A percentile compares a stretch with the other conserved stretches of the same genome.
Evolutionary conservation across 208 protist species (phyloP).

Genomic region (Leishmania arabica): DNA sequence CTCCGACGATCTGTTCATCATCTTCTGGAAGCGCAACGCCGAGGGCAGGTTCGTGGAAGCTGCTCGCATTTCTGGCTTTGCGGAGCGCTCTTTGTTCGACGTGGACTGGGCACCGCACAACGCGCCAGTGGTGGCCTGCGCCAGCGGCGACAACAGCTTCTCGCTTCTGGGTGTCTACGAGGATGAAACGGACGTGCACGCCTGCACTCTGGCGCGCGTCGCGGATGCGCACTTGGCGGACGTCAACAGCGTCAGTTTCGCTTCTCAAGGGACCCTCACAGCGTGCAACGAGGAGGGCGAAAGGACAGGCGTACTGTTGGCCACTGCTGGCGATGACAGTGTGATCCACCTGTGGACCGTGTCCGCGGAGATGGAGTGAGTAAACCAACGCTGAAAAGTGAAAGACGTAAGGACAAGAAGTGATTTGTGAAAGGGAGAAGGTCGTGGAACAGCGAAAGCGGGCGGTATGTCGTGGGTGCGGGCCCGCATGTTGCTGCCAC

Average conservation of each 20-base stretch:
- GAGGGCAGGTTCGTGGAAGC: conserved; percentile 44
- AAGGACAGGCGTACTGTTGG: conserved; percentile 44
- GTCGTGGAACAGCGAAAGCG: not conserved
- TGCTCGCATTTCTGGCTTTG: conserved; percentile 43
- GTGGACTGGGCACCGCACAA: conserved; percentile 69
- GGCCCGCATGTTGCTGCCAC: not conserved
- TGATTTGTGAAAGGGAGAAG: not conserved
- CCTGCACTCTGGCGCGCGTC: conserved; percentile 41
- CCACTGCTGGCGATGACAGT: conserved; percentile 77
- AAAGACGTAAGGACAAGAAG: too few species aligned
- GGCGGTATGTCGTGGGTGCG: not conserved
- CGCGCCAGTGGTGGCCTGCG: conserved; percentile 63
- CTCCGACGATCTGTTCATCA: conserved; percentile 71
- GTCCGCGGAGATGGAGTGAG: conserved; percentile 7
- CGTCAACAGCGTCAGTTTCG: conserved; percentile 83
- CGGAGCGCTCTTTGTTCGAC: conserved; percentile 73
- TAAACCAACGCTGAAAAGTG: not conserved
- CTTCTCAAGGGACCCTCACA: conserved; percentile 21
- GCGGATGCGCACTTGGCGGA: conserved; percentile 68
- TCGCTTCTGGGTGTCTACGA: conserved; percentile 62
- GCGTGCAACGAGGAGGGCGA: conserved; percentile 8
- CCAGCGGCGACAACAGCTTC: conserved; percentile 86
- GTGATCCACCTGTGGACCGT: conserved; percentile 76
- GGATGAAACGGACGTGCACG: conserved; percentile 34
- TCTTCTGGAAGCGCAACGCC: conserved; percentile 62